Base-by-base conservation (phyloP, 495 filamentous ascomycete species). In the Barbatosphaeria neglecta region DNA sequence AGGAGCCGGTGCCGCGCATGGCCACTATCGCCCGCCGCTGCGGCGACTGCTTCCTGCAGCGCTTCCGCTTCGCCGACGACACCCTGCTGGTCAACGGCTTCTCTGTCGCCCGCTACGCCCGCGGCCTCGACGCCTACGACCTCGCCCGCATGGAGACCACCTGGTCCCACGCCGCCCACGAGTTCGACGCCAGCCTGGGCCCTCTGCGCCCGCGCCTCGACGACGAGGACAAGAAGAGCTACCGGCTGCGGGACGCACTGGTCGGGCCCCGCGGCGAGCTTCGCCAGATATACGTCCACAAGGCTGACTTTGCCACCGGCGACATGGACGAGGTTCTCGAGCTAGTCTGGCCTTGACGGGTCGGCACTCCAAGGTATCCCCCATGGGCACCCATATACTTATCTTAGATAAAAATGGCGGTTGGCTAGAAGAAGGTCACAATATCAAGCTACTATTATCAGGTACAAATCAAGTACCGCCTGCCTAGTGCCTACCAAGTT, bases 31-130 rank as follows among this genome's bases (percentile, higher is more conserved):
- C 72, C 8, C 65, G 67, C 18, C 63, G 77, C 3, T 81, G 79
- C 18, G 80, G 78, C 16, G 75, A 75, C 27, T 77, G 78, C 45
- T 79, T 81, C 46, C 65, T 83, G 22, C 77, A 79, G 56, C 72
- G 81, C 19, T 83, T 73, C 68, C 64, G 74, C 37, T 80, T 83
- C 45, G 70, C 72, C 22, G 62, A 67, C 44, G 70, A 83, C 43
- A 71, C 73, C 61, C 60, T 84, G 6, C 61, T 83, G 24, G 72
- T 71, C 43, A 82, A 82, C 50, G 81, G 81, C 13, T 83, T 80
- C 55, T 78, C 74, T 6, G 65, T 83, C 33, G 67, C 73, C 31
- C 66, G 65, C 37, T 84, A 82, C 49, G 68, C 61, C 2, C 66
- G 72, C 15, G 72, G 65, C 9, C 46, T 69, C 40, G 58, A 63